Percentiles rank a stretch among this genome's conserved stretches.
These are phyloP conservation scores for Cryphonectria naterciae DNA, from an alignment of 2,329 filamentous ascomycete species.

Conservation along the genomic window DNA sequence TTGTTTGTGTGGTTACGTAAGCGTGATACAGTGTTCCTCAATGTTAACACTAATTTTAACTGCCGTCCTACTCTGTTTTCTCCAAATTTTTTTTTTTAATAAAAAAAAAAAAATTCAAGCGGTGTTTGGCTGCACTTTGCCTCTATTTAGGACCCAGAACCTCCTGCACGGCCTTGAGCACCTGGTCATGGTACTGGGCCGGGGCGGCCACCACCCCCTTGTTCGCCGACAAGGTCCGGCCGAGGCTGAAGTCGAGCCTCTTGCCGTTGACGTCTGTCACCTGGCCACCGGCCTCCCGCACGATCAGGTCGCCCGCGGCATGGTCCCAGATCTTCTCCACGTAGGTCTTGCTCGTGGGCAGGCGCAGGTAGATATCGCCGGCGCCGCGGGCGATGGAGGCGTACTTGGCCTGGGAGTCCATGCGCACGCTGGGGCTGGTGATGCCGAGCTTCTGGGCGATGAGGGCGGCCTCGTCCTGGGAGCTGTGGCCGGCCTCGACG, in stretches of 20 bases:
- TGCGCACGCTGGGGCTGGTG: slow-evolving; percentile 84
- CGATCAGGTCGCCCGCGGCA: slow-evolving; percentile 91
- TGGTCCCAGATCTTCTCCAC: slow-evolving; percentile 99
- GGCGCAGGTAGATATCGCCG: slow-evolving; percentile 89
- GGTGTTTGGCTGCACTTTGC: no score
- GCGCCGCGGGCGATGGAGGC: slow-evolving; percentile 91
- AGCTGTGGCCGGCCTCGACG: slow-evolving; percentile 90
- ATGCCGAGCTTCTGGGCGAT: slow-evolving; percentile 88
- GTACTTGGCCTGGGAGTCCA: slow-evolving; percentile 99
- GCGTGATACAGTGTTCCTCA: no score
- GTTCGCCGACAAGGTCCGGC: slow-evolving; percentile 84
- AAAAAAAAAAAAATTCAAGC: neutral
- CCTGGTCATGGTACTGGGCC: slow-evolving; percentile 71
- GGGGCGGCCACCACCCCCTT: slow-evolving; percentile 93
- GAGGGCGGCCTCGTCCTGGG: slow-evolving; percentile 82
- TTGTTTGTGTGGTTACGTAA: no score
- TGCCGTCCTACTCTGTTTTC: no score
- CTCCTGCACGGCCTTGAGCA: slow-evolving; percentile 80
- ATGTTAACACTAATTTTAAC: no score
- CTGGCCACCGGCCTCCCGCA: slow-evolving; percentile 88
- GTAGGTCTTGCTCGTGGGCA: slow-evolving; percentile 81
- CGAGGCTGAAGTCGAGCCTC: slow-evolving; percentile 81
- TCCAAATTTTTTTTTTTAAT: no score
- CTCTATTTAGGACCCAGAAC: slow-evolving; percentile 61
- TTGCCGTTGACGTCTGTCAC: slow-evolving; percentile 90